Evolutionary conservation across 805 yeast species (phyloP).

Genomic region (Sungouiozyma ichnusensis): DNA sequence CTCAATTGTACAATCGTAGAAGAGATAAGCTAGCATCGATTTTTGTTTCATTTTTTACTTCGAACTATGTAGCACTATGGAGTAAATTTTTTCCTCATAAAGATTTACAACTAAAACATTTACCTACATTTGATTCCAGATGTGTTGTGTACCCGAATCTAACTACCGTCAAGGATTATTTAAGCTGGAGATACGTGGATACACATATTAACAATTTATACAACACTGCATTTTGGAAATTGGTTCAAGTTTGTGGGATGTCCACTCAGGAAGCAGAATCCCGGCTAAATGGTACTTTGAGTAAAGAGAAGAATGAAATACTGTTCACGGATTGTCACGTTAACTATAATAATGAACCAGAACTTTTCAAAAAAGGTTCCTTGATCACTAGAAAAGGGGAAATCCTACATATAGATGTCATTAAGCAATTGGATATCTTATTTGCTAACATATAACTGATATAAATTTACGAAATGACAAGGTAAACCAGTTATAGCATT

Average conservation of each 20-base stretch:
- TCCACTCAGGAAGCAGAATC: constrained; percentile 76
- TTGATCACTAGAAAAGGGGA: constrained; percentile 45
- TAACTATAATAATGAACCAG: constrained; percentile 86
- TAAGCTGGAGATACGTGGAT: constrained; percentile 93
- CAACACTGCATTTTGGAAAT: constrained; percentile 86
- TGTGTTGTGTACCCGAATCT: constrained; percentile 75
- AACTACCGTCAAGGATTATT: constrained; percentile 59
- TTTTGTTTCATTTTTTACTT: constrained; percentile 72
- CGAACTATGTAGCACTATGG: constrained; percentile 69
- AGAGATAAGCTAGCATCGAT: constrained; percentile 70
- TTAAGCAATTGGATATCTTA: constrained; percentile 29
- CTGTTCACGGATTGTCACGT: constrained; percentile 67
- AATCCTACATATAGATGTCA: constrained; percentile 32
- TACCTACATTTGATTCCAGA: constrained; percentile 88
- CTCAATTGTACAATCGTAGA: constrained; percentile 72
- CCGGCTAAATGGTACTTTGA: constrained; percentile 60
- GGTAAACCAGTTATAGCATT: no score
- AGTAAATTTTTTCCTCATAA: constrained; percentile 40
- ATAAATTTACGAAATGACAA: not conserved
- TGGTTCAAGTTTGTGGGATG: constrained; percentile 59
- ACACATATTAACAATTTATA: constrained; percentile 92
- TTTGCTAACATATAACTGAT: constrained; percentile 22
- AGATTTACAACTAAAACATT: constrained; percentile 37
- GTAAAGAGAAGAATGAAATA: constrained; percentile 83
- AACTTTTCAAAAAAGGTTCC: constrained; percentile 74